Percentiles rank a stretch among this genome's conserved stretches.
phyloP scores from a whole-genome alignment of 352 stramenopile species.

The Pythium grandisporangium region DNA sequence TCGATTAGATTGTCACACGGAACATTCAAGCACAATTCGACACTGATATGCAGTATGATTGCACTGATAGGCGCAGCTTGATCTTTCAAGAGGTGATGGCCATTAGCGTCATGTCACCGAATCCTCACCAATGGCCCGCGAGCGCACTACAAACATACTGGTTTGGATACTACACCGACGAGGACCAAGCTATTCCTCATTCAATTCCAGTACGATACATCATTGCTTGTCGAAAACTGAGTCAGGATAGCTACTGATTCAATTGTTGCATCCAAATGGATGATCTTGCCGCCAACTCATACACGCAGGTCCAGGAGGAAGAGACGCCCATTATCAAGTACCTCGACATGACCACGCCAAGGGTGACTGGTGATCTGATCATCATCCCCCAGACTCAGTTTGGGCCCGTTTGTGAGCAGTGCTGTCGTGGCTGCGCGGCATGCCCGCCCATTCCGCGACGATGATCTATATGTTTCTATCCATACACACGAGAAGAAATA shows the following conservation, averaged over 20 bases:
- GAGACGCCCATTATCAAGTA: slow-evolving; percentile 36
- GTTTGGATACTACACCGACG: slow-evolving; percentile 51
- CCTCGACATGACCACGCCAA: slow-evolving; percentile 62
- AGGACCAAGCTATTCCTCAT: slow-evolving; percentile 23
- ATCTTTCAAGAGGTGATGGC: slow-evolving; percentile 74
- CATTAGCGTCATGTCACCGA: slow-evolving; percentile 43
- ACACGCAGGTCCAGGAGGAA: slow-evolving; percentile 31
- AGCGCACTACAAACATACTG: slow-evolving; percentile 70
- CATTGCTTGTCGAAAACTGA: no score
- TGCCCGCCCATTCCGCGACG: slow-evolving; percentile 15
- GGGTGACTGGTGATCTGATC: slow-evolving; percentile 58
- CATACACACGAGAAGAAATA: no score
- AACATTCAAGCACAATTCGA: background rate
- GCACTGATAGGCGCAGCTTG: slow-evolving; percentile 31
- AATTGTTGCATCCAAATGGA: no score
- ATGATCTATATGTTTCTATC: no score
- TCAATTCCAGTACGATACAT: slow-evolving; percentile 36
- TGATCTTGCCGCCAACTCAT: no score
- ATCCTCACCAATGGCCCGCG: slow-evolving; percentile 51
- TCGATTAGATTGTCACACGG: background rate
- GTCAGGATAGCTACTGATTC: no score
- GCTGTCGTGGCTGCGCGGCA: slow-evolving; percentile 42
- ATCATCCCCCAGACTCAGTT: slow-evolving; percentile 76
- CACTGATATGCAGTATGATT: no score
- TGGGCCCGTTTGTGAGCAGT: slow-evolving; percentile 56